Evolutionary conservation across 768 basidiomycete species (phyloP).

Genomic region (Rhodotorula kratochvilovae): DNA sequence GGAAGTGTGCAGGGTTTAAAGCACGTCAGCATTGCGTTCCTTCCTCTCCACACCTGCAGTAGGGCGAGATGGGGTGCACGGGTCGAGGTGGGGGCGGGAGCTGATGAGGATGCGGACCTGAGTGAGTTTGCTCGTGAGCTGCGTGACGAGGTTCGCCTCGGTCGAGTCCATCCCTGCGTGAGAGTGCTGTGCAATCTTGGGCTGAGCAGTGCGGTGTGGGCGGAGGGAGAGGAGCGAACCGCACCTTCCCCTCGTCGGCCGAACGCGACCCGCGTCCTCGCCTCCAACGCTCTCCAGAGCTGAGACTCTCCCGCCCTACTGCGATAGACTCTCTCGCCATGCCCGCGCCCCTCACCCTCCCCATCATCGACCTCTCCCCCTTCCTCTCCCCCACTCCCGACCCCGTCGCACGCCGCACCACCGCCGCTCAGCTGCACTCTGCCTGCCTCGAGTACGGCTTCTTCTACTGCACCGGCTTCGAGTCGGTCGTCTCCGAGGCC

Average conservation of each 20-base stretch:
- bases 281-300: no score
- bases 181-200: no score
- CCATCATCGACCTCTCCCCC: conserved; percentile 20
- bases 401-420: conserved; percentile 43
- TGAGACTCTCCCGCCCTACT: no score
- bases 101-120: neutral
- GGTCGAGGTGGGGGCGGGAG: neutral
- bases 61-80: no score
- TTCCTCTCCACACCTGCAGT: no score
- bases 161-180: no score
- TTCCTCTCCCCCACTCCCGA: neutral
- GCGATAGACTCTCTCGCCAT: neutral
- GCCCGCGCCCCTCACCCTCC: conserved; percentile 9
- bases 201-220: no score
- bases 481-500: conserved; percentile 55
- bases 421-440: conserved; percentile 55
- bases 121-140: neutral
- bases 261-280: no score
- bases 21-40: no score
- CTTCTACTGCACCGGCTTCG: conserved; percentile 72
- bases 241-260: no score
- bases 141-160: neutral
- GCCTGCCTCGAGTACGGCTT: conserved; percentile 61
- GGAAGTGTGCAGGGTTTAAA: no score
- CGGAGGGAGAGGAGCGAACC: no score